Conservation (phyloP, 768 basidiomycete species). For the Amyloporia xantha region DNA sequence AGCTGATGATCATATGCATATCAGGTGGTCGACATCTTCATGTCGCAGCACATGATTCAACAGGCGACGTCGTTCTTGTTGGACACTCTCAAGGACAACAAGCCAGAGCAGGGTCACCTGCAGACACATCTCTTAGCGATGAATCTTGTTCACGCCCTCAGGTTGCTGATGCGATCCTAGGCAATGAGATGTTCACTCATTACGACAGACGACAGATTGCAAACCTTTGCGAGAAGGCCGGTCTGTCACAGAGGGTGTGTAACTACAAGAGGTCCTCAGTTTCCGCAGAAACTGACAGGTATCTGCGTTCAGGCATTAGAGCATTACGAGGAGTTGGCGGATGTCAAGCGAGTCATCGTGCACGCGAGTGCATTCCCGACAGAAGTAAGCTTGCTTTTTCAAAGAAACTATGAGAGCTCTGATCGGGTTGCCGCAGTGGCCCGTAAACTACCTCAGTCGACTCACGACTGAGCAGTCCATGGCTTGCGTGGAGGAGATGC, state of each 20-base stretch:
- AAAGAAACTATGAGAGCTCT: not conserved
- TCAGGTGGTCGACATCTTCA: slow-evolving; percentile 99
- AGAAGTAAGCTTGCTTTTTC: slow-evolving; percentile 52
- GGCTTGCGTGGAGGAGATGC: slow-evolving; percentile 95
- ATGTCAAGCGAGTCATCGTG: slow-evolving; percentile 97
- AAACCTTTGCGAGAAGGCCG: slow-evolving; percentile 98
- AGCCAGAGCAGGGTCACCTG: slow-evolving; percentile 90
- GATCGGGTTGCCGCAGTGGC: slow-evolving; percentile 53
- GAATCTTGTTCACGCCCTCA: slow-evolving; percentile 96
- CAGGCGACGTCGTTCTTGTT: slow-evolving; percentile 97
- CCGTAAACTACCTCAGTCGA: slow-evolving; percentile 93
- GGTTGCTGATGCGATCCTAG: slow-evolving; percentile 97
- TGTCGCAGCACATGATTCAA: slow-evolving; percentile 99
- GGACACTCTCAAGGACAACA: slow-evolving; percentile 97
- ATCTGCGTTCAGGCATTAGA: slow-evolving; percentile 77
- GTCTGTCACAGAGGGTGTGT: slow-evolving; percentile 83
- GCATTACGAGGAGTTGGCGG: slow-evolving; percentile 96
- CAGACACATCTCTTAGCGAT: slow-evolving; percentile 97
- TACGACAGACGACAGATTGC: slow-evolving; percentile 96
- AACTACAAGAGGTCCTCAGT: too few species aligned
- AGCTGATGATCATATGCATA: too few species aligned
- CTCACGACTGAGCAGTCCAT: slow-evolving; percentile 97
- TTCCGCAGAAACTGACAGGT: too few species aligned
- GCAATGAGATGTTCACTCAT: slow-evolving; percentile 97
- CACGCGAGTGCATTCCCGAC: slow-evolving; percentile 79